Percentiles rank a stretch among this genome's conserved stretches.
These are phyloP conservation scores for Kluyveromyces siamensis DNA, from an alignment of 805 yeast genomes.

Conservation along the genomic window DNA sequence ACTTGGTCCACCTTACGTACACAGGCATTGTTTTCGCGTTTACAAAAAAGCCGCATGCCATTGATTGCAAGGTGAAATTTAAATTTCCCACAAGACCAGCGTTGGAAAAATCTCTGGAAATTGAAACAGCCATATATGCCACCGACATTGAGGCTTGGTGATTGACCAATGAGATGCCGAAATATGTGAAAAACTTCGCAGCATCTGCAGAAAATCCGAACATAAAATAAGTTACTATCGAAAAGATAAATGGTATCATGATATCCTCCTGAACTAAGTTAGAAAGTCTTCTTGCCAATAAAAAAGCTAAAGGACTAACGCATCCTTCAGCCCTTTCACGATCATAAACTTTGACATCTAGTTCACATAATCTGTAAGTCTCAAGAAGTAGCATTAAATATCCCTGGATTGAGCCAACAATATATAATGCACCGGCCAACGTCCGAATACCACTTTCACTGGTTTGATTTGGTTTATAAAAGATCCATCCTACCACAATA, in stretches of 20 bases:
- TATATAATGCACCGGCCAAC: constrained; percentile 41
- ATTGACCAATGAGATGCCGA: constrained; percentile 47
- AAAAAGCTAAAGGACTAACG: constrained; percentile 57
- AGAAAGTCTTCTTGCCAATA: constrained; percentile 56
- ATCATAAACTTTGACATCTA: constrained; percentile 47
- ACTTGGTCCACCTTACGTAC: constrained; percentile 79
- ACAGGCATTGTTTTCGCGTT: constrained; percentile 71
- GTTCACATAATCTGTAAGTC: constrained; percentile 45
- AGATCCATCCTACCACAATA: constrained; percentile 67
- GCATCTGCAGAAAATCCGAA: constrained; percentile 51
- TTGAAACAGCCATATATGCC: constrained; percentile 35
- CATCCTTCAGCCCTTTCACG: constrained; percentile 66
- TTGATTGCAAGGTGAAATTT: constrained; percentile 60
- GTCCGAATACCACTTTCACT: constrained; percentile 55
- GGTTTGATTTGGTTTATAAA: constrained; percentile 41
- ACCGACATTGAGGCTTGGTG: constrained; percentile 34
- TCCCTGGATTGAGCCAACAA: constrained; percentile 44
- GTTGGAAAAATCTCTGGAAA: constrained; percentile 50
- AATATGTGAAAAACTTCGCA: constrained; percentile 51
- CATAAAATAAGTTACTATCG: constrained; percentile 65
- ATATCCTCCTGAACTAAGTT: constrained; percentile 63
- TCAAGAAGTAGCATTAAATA: constrained; percentile 50
- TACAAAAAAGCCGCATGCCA: constrained; percentile 76
- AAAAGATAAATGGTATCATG: constrained; percentile 48
- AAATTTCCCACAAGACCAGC: constrained; percentile 56